phyloP scores from a whole-genome alignment of 2,329 filamentous ascomycete genomes.

The Venturiaceae sp. region DNA sequence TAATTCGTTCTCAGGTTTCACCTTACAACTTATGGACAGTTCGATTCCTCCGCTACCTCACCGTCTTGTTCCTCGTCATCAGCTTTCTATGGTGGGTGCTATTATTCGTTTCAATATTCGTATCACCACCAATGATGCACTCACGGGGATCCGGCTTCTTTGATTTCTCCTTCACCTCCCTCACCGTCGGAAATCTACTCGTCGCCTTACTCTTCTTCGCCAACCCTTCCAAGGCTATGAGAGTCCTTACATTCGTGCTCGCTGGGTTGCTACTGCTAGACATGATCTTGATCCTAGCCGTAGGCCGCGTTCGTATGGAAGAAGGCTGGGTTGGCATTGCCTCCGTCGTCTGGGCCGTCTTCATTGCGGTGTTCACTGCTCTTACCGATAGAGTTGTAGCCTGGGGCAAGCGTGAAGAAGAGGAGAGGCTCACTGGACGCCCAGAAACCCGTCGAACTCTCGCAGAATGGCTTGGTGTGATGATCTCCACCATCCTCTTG shows the following conservation, averaged over 20 bases:
- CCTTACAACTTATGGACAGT: constrained; percentile 95
- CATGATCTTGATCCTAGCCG: constrained; percentile 68
- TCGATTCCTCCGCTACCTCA: constrained; percentile 67
- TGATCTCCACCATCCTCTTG: constrained; percentile 64
- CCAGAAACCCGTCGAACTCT: constrained; percentile 76
- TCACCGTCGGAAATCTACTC: constrained; percentile 67
- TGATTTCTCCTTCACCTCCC: constrained; percentile 70
- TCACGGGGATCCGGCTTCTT: constrained; percentile 88
- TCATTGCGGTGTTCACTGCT: constrained; percentile 73
- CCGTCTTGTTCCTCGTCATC: constrained; percentile 62
- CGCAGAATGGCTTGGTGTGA: constrained; percentile 73
- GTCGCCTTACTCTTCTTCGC: constrained; percentile 80
- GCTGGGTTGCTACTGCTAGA: constrained; percentile 60
- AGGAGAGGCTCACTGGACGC: constrained; percentile 82
- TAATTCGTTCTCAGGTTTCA: constrained; percentile 43
- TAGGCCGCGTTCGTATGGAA: constrained; percentile 65
- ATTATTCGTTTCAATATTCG: constrained; percentile 80
- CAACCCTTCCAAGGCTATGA: constrained; percentile 69
- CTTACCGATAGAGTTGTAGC: constrained; percentile 71
- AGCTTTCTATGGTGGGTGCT: constrained; percentile 90
- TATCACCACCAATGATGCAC: constrained; percentile 79
- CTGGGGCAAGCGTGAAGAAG: constrained; percentile 89
- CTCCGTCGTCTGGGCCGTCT: constrained; percentile 71
- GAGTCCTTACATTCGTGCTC: constrained; percentile 61
- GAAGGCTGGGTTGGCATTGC: constrained; percentile 88